Base-by-base conservation (phyloP, 2,329 filamentous ascomycete genomes). In the Lecanicillium sp. region DNA sequence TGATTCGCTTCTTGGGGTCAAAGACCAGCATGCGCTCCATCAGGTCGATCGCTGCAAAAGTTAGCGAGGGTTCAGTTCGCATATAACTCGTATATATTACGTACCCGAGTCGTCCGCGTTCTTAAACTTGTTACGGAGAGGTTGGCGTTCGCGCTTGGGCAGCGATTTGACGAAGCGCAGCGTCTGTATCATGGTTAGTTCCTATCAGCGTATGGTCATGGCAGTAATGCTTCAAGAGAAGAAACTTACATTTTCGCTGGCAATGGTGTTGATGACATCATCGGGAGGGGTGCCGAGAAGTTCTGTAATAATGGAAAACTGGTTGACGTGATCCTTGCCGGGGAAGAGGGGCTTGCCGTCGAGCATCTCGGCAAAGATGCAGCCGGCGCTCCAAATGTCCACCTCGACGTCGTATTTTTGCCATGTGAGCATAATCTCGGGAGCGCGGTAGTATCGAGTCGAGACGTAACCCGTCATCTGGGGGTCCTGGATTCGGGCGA, bases 401-500 rank as follows among this genome's bases (percentile, higher is more conserved):
- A 98, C 93, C 72, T 97, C 93, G 40, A 97, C 84, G 59, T 98
- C 93, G 71, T 98, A 98, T 74, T 98, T 98, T 75, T 98, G 93
- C 93, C 93, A 98, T 55, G 93, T 97, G 65, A 98, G 89, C 93
- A 98, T 98, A 65, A 98, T 98, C 70, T 98, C 93, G 15, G 93
- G 93, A 8, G 93, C 93, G 62, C 93, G 84, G 78, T 98, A 98
- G 77, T 98, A 98, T 76, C 93, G 79, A 53, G 93, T 98, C 40
- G 93, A 97, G 52, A 98, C 93, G 65, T 98, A 98, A 58, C 93
- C 93, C 35, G 93, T 98, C 93, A 98, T 98, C 71, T 98, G 93
- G 29, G 93, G 93, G 64, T 98, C 93, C 67, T 98, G 93, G 61
- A 98, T 95, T 68, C 93, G 88, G 46, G 93, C 93, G 52, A 98